Evolutionary conservation across 2,329 filamentous ascomycete species (phyloP).

Genomic region (Fusarium agapanthi): DNA sequence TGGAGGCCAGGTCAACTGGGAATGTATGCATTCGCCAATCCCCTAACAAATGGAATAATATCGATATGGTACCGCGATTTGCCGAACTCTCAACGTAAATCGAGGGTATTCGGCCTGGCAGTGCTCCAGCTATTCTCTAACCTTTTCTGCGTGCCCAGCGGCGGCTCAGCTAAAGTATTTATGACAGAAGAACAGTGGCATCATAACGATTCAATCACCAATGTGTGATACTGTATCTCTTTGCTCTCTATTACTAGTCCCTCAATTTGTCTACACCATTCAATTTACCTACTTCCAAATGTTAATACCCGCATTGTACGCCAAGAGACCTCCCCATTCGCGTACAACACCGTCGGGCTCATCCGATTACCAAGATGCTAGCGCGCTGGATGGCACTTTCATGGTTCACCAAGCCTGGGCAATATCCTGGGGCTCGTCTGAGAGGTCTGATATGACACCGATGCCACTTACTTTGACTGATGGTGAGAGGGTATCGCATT

Average conservation of each 20-base stretch:
- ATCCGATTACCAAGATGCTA: not conserved
- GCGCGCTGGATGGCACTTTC: not conserved
- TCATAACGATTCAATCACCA: no score
- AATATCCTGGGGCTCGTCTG: not conserved
- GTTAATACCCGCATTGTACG: accelerated
- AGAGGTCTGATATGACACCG: not conserved
- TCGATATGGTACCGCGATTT: accelerated
- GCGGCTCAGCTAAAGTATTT: not conserved
- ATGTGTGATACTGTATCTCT: not conserved
- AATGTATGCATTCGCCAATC: not conserved
- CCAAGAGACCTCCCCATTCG: no score
- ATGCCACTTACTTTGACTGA: not conserved
- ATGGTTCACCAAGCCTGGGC: not conserved
- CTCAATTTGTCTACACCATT: accelerated
- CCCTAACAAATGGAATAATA: not conserved
- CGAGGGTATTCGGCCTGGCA: accelerated
- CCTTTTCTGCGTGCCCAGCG: not conserved
- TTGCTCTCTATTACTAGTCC: not conserved
- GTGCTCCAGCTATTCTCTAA: not conserved
- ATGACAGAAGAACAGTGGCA: not conserved
- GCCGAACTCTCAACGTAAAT: not conserved
- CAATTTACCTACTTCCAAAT: accelerated
- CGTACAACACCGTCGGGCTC: not conserved
- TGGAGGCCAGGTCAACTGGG: not conserved
- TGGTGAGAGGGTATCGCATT: not conserved